phyloP scores from a whole-genome alignment of 106 monocot genomes.

The Allium cepa region DNA sequence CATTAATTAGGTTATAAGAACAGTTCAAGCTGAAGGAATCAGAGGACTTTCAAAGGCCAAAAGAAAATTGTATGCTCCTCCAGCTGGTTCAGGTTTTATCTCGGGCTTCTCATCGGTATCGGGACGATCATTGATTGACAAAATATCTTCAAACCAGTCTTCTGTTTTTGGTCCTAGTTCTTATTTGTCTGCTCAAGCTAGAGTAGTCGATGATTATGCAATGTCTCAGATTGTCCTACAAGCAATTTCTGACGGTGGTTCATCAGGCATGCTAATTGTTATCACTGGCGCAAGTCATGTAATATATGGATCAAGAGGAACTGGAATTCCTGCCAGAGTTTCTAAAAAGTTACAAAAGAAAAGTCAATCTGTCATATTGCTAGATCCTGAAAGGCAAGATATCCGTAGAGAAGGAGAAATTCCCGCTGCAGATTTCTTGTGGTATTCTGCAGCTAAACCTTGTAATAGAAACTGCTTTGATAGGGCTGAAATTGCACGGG shows the following conservation, averaged over 20 bases:
- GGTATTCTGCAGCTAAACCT: constrained; percentile 94
- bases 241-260: constrained; percentile 55
- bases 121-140: constrained; percentile 54
- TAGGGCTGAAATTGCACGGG: constrained; percentile 93
- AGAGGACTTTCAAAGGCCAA: constrained; percentile 65
- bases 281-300: constrained; percentile 93
- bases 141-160: constrained; percentile 43
- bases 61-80: constrained; percentile 82
- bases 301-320: constrained; percentile 90
- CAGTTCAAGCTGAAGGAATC: constrained; percentile 93
- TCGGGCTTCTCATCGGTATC: constrained; percentile 72
- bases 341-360: constrained; percentile 86
- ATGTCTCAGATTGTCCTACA: constrained; percentile 75
- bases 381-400: constrained; percentile 91
- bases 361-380: constrained; percentile 82
- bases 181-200: constrained; percentile 73
- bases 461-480: constrained; percentile 98
- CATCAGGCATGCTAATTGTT: constrained; percentile 74
- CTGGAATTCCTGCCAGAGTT: constrained; percentile 85
- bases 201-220: constrained; percentile 89
- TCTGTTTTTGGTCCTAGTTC: constrained; percentile 67
- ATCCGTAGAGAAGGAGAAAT: constrained; percentile 92
- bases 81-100: constrained; percentile 84
- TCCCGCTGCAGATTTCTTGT: constrained; percentile 92
- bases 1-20: constrained; percentile 50